These are phyloP conservation scores for Claviceps sp. DNA, from an alignment of 2,329 filamentous ascomycete genomes.

Conservation along the genomic window DNA sequence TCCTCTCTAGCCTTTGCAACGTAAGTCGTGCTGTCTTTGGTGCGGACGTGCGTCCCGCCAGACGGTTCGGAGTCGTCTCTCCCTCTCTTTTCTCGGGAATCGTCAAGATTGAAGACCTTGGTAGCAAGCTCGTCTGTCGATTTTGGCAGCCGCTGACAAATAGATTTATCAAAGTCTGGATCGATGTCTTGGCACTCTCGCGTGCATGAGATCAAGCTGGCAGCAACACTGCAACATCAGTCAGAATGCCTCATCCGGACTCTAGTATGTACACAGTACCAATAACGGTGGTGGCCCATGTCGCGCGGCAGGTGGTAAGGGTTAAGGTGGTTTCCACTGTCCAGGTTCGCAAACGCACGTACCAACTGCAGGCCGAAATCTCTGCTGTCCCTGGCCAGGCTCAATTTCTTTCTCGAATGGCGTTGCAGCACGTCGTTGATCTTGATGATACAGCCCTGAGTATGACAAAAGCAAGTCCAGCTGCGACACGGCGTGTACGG, in stretches of 20 bases:
- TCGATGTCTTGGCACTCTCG: background rate
- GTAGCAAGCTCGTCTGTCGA: background rate
- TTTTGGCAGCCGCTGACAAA: background rate
- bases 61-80: background rate
- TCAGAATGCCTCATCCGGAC: background rate
- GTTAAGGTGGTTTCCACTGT: background rate
- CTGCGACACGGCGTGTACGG: background rate
- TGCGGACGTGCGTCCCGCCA: slow-evolving; percentile 4
- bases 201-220: background rate
- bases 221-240: slow-evolving; percentile 2
- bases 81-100: background rate
- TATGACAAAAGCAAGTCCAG: background rate
- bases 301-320: slow-evolving; percentile 2
- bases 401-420: background rate
- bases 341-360: slow-evolving; percentile 4
- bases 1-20: background rate
- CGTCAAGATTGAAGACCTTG: background rate
- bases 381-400: background rate
- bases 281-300: slow-evolving; percentile 1
- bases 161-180: background rate
- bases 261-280: background rate
- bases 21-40: background rate
- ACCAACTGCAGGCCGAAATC: slow-evolving; percentile 4
- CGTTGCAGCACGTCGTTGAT: background rate
- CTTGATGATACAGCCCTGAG: background rate